Evolutionary conservation across 495 filamentous ascomycete species (phyloP).

Genomic region (Daldinia grandis): DNA sequence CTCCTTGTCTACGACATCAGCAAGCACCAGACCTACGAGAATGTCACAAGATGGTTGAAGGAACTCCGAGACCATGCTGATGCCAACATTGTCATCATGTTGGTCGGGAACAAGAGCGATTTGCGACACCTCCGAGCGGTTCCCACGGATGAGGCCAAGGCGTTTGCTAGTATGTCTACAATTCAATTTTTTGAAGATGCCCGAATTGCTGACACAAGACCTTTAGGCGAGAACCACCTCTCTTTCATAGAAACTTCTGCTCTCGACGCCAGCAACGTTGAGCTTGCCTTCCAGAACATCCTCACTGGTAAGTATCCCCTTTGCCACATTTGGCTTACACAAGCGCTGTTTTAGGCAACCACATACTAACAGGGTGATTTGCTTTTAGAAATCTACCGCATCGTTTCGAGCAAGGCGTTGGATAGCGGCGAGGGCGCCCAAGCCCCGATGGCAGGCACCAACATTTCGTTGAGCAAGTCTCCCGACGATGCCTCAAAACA

Average conservation of each 20-base stretch:
- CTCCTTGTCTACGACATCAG: conserved; percentile 99
- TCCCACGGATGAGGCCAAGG: conserved; percentile 97
- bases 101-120: conserved; percentile 99
- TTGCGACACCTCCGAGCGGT: conserved; percentile 97
- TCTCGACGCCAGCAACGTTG: conserved; percentile 98
- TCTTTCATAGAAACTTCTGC: conserved; percentile 99
- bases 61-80: conserved; percentile 98
- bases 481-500: conserved; percentile 77
- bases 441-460: conserved; percentile 77
- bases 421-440: conserved; percentile 82
- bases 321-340: conserved; percentile 14
- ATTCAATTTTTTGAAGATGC: conserved; percentile 3
- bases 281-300: conserved; percentile 99
- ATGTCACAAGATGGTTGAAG: conserved; percentile 98
- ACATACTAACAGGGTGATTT: conserved; percentile 3
- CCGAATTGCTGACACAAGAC: conserved; percentile 41
- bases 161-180: conserved; percentile 85
- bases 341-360: conserved; percentile 23
- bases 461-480: conserved; percentile 83
- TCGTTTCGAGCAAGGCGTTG: conserved; percentile 96
- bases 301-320: conserved; percentile 78
- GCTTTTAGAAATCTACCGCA: conserved; percentile 93
- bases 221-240: conserved; percentile 87
- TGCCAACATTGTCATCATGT: conserved; percentile 99
- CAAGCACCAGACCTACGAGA: conserved; percentile 99